Conservation (phyloP, 148 eudicot species). For the Drosera capensis region DNA sequence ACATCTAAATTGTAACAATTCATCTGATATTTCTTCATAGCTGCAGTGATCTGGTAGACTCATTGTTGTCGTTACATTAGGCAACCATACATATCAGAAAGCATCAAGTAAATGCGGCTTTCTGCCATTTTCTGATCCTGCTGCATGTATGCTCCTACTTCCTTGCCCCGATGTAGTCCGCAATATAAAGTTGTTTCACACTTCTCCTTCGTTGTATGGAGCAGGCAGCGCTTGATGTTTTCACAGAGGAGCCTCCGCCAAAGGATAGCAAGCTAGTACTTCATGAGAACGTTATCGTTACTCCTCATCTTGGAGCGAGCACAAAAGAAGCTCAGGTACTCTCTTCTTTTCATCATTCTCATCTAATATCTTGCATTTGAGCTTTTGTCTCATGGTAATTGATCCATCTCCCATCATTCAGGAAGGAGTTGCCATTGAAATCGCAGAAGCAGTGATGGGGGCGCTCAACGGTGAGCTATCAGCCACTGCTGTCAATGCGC, state of each 20-base stretch:
- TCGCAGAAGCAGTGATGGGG: conserved; percentile 90
- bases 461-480: conserved; percentile 81
- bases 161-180: no score
- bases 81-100: no score
- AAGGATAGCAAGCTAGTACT: conserved; percentile 62
- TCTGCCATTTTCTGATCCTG: no score
- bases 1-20: no score
- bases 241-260: conserved; percentile 68
- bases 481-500: conserved; percentile 92
- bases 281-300: conserved; percentile 67
- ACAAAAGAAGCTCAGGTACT: conserved; percentile 90
- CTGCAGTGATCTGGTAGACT: no score
- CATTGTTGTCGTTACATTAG: no score
- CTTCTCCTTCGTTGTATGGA: not conserved
- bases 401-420: conserved; percentile 9
- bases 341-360: not conserved
- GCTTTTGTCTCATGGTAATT: not conserved
- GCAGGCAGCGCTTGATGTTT: conserved; percentile 90
- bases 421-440: conserved; percentile 98
- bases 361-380: not conserved
- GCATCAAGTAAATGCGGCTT: no score
- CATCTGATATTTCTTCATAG: no score
- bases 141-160: no score
- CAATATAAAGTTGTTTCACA: not conserved
- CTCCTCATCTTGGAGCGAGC: conserved; percentile 97